Conservation (phyloP, 805 yeast species). For the Ogataea paraovalis region DNA sequence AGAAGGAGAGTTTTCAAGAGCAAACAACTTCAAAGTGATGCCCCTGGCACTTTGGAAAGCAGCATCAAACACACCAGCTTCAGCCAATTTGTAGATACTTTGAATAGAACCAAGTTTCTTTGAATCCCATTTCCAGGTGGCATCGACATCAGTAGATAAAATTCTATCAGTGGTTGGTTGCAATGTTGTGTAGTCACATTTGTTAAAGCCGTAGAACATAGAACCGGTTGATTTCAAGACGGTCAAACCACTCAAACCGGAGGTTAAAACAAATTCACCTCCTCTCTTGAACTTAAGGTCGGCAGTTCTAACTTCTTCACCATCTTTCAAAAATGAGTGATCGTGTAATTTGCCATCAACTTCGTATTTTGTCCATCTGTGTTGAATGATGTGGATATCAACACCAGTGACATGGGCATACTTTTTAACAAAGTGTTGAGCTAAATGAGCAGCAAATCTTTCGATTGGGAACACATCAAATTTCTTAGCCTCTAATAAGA, state of each 20-base stretch:
- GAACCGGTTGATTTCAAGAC: conserved; percentile 90
- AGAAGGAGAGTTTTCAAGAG: conserved; percentile 83
- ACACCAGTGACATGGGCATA: conserved; percentile 75
- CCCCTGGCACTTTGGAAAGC: conserved; percentile 60
- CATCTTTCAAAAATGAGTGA: conserved; percentile 83
- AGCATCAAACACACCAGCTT: conserved; percentile 59
- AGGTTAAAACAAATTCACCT: conserved; percentile 55
- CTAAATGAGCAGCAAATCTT: conserved; percentile 81
- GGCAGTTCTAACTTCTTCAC: conserved; percentile 73
- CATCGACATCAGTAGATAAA: conserved; percentile 80
- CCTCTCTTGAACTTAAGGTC: conserved; percentile 46
- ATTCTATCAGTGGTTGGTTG: conserved; percentile 81
- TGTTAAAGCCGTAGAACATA: conserved; percentile 83
- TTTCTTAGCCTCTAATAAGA: conserved; percentile 76
- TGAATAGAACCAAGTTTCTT: conserved; percentile 47
- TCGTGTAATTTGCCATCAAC: conserved; percentile 74
- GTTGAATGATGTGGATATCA: conserved; percentile 63
- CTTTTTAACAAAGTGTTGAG: conserved; percentile 72
- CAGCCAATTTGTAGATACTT: conserved; percentile 47
- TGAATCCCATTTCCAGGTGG: conserved; percentile 63
- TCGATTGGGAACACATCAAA: conserved; percentile 88
- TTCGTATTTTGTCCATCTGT: conserved; percentile 71
- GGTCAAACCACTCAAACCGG: conserved; percentile 73
- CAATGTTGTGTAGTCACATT: conserved; percentile 86
- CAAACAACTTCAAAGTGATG: conserved; percentile 73